Conservation (phyloP, 257 asterid species). For the Gentiana macrophylla region DNA sequence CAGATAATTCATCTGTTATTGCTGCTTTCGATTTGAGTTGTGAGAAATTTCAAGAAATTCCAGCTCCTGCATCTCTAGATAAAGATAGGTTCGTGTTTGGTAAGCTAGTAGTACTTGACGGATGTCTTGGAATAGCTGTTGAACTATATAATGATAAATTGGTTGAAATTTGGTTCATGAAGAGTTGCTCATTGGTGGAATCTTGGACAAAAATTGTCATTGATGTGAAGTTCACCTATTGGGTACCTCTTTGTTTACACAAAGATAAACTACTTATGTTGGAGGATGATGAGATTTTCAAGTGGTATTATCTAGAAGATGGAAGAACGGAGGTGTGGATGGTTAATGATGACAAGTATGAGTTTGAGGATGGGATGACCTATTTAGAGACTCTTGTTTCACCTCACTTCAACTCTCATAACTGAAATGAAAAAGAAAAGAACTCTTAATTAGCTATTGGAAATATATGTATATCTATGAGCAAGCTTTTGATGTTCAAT, state of each 20-base stretch:
- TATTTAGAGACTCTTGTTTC: constrained; percentile 26
- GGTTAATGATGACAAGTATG: constrained; percentile 15
- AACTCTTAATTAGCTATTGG: background rate
- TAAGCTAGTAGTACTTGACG: constrained; percentile 25
- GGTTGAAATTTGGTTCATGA: constrained; percentile 34
- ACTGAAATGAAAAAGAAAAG: background rate
- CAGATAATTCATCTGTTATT: constrained; percentile 20
- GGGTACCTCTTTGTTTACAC: constrained; percentile 12
- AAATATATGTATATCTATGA: too few relatives aligned
- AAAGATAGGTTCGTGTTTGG: constrained; percentile 12
- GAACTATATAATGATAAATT: background rate
- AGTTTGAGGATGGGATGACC: constrained; percentile 14
- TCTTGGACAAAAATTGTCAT: constrained; percentile 29
- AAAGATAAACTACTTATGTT: constrained; percentile 21
- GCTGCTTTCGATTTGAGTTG: constrained; percentile 24
- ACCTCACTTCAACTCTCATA: constrained; percentile 6
- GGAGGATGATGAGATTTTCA: constrained; percentile 15
- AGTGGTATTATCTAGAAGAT: constrained; percentile 7
- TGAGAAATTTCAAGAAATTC: constrained; percentile 27
- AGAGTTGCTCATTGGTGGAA: constrained; percentile 19
- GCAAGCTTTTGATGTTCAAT: too few relatives aligned
- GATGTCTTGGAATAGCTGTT: constrained; percentile 31
- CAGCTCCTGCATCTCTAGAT: constrained; percentile 24
- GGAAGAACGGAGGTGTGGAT: constrained; percentile 11
- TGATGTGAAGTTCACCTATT: background rate